Base-by-base conservation (phyloP, 2,329 filamentous ascomycete genomes). In the Pseudovirgaria hyperparasitica region DNA sequence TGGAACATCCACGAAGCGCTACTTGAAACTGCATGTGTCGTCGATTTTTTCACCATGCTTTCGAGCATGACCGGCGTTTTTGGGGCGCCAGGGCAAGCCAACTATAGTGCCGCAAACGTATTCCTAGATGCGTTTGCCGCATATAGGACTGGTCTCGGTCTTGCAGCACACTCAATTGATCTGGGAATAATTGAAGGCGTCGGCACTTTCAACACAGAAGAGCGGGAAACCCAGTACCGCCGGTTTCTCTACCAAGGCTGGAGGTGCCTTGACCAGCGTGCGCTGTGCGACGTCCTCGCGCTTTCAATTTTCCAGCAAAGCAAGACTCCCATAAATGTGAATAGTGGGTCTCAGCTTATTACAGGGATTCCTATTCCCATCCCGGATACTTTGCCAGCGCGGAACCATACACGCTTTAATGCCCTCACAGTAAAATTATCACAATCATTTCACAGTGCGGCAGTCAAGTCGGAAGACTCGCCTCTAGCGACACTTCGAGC, bases 11-110 rank as follows among this genome's bases (percentile, higher is more conserved):
- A 53, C 34, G 16, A 29, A 10, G 35, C 35, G 1, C 13, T 26
- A 9, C 14, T 16, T n/a, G 6, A 23, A 16, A 5, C 18, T 22
- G n/a, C 5, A 23, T 4, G 3, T 6, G 26, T 31, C 10, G 28
- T 46, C 13, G 36, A 42, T 27, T 47, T 45, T 20, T 45, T 47
- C 22, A 28, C 42, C 9, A 27, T 41, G 17, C 29, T 47, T 1
- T 42, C 38, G 5, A 42, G 38, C 6, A 20, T 41, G 8, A 29
- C 34, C 9, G 42, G 41, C 13, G 23, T 45, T 10, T 30, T 37
- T 13, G 43, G 43, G 10, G 18, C 32, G 6, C 22, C 21, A 15
- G 29, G 29, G 6, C 32, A 34, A 18, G 24, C 28, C n/a, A 44
- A 43, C 28, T 46, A 46, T 28, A 26, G 36, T 0, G 35, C 42